Evolutionary conservation across 805 yeast genomes (phyloP).

Genomic region (Ogataea populi-albae): DNA sequence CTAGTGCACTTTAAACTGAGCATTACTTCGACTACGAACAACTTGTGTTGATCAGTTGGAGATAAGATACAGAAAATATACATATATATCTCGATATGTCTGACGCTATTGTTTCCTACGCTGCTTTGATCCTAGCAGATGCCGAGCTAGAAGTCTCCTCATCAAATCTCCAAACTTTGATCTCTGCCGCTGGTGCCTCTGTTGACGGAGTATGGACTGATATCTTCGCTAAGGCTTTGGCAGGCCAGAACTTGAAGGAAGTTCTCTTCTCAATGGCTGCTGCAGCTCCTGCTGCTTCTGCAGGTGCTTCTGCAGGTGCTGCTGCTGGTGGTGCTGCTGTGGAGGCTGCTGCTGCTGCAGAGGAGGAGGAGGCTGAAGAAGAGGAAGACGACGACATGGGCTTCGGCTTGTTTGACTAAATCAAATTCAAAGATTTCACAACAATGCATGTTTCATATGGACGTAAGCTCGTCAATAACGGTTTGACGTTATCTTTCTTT

Average conservation of each 20-base stretch:
- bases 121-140: conserved; percentile 97
- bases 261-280: conserved; percentile 59
- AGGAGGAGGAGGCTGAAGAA: conserved; percentile 56
- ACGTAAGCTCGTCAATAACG: no score
- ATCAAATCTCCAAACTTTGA: conserved; percentile 75
- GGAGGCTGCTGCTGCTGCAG: conserved; percentile 35
- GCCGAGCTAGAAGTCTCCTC: conserved; percentile 86
- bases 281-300: conserved; percentile 72
- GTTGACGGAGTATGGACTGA: conserved; percentile 86
- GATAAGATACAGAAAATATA: conserved; percentile 1
- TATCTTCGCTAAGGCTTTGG: conserved; percentile 83
- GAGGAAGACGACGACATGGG: conserved; percentile 80
- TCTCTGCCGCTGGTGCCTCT: conserved; percentile 79
- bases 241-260: conserved; percentile 80
- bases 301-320: conserved; percentile 61
- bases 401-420: conserved; percentile 88
- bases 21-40: no score
- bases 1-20: no score
- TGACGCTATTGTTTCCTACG: conserved; percentile 94
- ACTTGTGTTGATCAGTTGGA: no score
- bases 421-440: no score
- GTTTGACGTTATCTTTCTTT: no score
- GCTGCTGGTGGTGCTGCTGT: conserved; percentile 63
- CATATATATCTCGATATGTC: conserved; percentile 53
- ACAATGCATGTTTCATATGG: no score